Conservation (phyloP, 2,329 filamentous ascomycete genomes). For the Diaporthe eres region DNA sequence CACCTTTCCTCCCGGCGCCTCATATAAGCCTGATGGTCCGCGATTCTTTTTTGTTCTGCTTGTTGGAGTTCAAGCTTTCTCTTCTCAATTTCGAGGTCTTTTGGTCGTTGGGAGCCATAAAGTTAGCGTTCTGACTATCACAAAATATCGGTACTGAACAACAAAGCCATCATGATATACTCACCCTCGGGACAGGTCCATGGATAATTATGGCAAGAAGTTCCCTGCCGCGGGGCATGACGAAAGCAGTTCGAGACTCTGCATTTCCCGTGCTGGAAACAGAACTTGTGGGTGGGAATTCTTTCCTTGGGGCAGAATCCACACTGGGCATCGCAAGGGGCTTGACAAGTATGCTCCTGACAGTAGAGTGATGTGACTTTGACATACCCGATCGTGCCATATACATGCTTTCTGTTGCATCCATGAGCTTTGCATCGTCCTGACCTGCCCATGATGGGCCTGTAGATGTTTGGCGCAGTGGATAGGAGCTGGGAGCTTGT, state of each 20-base stretch:
- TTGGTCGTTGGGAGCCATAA: neutral
- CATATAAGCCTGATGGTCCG: too few relatives aligned
- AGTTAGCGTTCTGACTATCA: neutral
- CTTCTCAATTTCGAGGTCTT: neutral
- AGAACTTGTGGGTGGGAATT: neutral
- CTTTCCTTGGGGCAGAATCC: neutral
- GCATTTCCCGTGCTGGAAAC: neutral
- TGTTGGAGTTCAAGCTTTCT: neutral
- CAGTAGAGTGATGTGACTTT: neutral
- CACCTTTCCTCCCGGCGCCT: neutral
- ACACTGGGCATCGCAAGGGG: neutral
- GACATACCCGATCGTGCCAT: too few relatives aligned
- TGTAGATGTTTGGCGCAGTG: too few relatives aligned
- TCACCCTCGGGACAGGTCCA: neutral
- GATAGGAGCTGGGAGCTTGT: too few relatives aligned
- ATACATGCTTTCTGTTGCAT: neutral
- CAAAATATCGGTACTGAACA: too few relatives aligned
- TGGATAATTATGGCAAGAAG: neutral
- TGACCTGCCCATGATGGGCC: neutral
- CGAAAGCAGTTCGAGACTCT: neutral
- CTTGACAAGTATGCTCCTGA: slow-evolving; percentile 6
- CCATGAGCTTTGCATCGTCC: neutral
- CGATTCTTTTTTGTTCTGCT: neutral
- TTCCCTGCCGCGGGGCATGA: neutral
- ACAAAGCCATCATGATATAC: neutral